Conservation (phyloP, 75 land plant genomes). For the Pinus taeda region DNA sequence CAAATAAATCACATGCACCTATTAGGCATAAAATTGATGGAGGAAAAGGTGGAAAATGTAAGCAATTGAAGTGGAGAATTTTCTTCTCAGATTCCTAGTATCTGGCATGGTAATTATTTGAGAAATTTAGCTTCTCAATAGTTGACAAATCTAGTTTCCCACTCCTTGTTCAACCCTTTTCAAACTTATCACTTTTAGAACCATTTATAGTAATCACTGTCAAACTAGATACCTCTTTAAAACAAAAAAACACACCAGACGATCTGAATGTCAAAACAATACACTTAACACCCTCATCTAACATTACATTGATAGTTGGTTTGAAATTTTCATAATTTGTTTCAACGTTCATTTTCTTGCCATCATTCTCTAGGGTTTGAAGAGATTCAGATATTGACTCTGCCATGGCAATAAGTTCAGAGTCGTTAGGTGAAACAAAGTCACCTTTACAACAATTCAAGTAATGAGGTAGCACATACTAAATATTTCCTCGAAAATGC, state of each 20-base stretch:
- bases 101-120: not conserved
- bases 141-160: not conserved
- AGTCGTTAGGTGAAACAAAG: slow-evolving; percentile 79
- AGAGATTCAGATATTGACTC: slow-evolving; percentile 39
- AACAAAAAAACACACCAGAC: slow-evolving; percentile 68
- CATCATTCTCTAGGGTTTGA: slow-evolving; percentile 4
- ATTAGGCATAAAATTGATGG: too few relatives aligned
- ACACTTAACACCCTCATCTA: slow-evolving; percentile 58
- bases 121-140: not conserved
- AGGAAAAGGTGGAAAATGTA: not conserved
- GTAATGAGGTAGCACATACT: not conserved
- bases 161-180: not conserved
- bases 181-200: not conserved
- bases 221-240: slow-evolving; percentile 24
- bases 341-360: slow-evolving; percentile 18
- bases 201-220: slow-evolving; percentile 2
- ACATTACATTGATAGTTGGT: slow-evolving; percentile 55
- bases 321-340: slow-evolving; percentile 36
- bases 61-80: slow-evolving; percentile 2
- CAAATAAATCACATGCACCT: too few relatives aligned
- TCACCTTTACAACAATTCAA: slow-evolving; percentile 44
- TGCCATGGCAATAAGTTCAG: slow-evolving; percentile 92
- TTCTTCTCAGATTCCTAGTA: not conserved
- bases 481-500: not conserved
- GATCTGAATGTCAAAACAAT: slow-evolving; percentile 77